A percentile compares a stretch with the other conserved stretches of the same genome.
phyloP scores from a whole-genome alignment of 2,329 filamentous ascomycete species.

The Grosmannia clavigera region DNA sequence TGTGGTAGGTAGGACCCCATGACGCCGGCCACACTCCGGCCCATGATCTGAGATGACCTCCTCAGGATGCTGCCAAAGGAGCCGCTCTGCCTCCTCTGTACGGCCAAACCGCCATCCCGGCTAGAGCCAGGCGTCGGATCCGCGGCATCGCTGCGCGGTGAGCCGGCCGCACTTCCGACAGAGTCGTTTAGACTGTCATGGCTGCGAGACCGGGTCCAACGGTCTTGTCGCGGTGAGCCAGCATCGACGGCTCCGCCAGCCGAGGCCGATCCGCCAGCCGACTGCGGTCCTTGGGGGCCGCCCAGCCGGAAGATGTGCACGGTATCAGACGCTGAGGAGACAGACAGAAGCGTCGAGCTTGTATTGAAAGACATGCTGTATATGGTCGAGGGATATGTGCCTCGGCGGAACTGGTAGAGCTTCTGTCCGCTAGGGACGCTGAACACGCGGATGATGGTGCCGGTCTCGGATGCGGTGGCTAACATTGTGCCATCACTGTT shows the following conservation, averaged over 20 bases:
- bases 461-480: conserved; percentile 92
- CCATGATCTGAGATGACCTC: conserved; percentile 89
- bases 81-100: conserved; percentile 46
- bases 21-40: conserved; percentile 75
- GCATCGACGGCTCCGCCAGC: conserved; percentile 16
- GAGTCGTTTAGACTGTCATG: conserved; percentile 46
- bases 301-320: conserved; percentile 87
- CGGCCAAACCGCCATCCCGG: conserved; percentile 15
- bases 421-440: conserved; percentile 84
- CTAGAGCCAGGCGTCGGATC: conserved; percentile 21
- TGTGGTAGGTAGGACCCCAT: conserved; percentile 86
- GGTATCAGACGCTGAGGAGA: conserved; percentile 92
- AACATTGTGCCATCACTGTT: conserved; percentile 87
- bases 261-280: conserved; percentile 13
- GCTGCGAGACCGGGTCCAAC: conserved; percentile 40
- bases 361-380: conserved; percentile 99
- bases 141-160: conserved; percentile 33
- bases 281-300: conserved; percentile 25
- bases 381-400: conserved; percentile 89
- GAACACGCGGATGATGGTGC: conserved; percentile 94
- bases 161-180: conserved; percentile 28
- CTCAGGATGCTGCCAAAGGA: conserved; percentile 83
- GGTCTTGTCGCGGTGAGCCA: conserved; percentile 31
- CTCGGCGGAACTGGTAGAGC: conserved; percentile 88
- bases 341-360: conserved; percentile 81